phyloP scores from a whole-genome alignment of 805 yeast genomes.

The Ogataea pilisensis region DNA sequence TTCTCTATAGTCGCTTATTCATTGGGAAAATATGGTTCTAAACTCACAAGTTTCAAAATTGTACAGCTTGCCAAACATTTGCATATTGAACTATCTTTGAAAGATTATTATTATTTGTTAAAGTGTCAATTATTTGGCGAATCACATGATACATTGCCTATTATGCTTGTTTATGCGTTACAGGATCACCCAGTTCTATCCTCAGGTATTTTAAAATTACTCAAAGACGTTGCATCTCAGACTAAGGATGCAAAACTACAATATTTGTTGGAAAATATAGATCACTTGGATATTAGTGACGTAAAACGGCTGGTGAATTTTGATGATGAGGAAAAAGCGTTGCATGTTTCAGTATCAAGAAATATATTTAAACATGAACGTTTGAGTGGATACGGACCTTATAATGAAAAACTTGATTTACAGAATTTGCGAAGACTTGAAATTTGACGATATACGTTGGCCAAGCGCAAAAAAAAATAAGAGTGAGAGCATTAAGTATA shows the following conservation, averaged over 20 bases:
- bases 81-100: slow-evolving; percentile 6
- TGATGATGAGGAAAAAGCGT: slow-evolving; percentile 1
- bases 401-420: neutral
- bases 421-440: neutral
- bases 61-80: slow-evolving; percentile 6
- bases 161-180: slow-evolving; percentile 11
- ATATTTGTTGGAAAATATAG: slow-evolving; percentile 5
- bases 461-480: too few species aligned
- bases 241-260: slow-evolving; percentile 15
- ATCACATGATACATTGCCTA: slow-evolving; percentile 23
- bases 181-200: slow-evolving; percentile 7
- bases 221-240: slow-evolving; percentile 5
- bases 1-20: slow-evolving; percentile 17
- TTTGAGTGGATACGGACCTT: neutral
- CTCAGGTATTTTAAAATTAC: neutral
- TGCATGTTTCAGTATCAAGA: neutral
- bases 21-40: slow-evolving; percentile 15
- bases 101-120: slow-evolving; percentile 16
- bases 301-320: slow-evolving; percentile 11
- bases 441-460: too few species aligned
- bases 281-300: neutral
- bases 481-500: neutral
- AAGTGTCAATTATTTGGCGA: slow-evolving; percentile 21
- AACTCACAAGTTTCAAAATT: slow-evolving; percentile 16
- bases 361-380: neutral